Conservation (phyloP, 495 filamentous ascomycete genomes). For the Xanthoparmelia taractica region DNA sequence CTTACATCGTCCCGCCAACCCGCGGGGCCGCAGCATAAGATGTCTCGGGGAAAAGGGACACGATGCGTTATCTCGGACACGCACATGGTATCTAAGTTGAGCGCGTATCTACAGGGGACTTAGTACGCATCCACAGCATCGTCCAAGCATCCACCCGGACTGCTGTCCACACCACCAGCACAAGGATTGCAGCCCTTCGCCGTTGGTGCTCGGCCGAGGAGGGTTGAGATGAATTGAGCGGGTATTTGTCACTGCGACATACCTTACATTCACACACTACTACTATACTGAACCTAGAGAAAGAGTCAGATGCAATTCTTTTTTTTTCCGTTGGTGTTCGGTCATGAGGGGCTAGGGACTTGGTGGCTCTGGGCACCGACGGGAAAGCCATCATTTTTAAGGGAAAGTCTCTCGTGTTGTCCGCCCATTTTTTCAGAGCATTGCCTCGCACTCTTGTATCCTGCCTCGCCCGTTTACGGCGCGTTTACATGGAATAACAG, state of each 20-base stretch:
- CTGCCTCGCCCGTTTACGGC: not conserved
- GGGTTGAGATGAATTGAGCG: not conserved
- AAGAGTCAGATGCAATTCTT: not conserved
- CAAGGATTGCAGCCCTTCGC: not conserved
- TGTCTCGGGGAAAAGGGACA: not conserved
- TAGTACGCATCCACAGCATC: not conserved
- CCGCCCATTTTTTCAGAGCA: not conserved
- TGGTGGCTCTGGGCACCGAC: not conserved
- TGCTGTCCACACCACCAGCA: not conserved
- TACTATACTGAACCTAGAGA: not conserved
- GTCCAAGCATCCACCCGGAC: not conserved
- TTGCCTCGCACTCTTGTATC: not conserved
- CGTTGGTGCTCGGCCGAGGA: not conserved
- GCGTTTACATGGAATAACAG: not conserved
- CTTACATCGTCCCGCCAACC: not conserved
- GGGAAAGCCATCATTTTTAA: not conserved
- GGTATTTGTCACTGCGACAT: not conserved
- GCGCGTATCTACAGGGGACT: not conserved
- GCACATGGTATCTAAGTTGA: not conserved
- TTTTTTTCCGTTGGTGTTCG: slow-evolving; percentile 2
- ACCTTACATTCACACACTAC: no score
- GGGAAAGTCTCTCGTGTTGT: no score
- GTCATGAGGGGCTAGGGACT: not conserved
- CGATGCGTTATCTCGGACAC: not conserved
- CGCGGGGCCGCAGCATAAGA: not conserved